Conservation (phyloP, 208 protist species). For the Leishmania guyanensis region DNA sequence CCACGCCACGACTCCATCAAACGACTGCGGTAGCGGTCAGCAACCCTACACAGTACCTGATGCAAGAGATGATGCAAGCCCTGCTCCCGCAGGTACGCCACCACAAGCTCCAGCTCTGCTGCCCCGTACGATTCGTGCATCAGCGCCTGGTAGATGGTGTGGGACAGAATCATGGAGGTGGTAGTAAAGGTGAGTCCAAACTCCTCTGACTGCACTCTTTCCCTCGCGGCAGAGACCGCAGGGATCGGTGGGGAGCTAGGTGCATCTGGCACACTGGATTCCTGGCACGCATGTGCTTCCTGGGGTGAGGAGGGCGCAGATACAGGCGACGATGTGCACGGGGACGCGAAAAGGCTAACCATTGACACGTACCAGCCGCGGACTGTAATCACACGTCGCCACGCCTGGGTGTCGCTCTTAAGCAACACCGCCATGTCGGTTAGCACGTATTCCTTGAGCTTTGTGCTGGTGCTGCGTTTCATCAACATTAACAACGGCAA, state of each 20-base stretch:
- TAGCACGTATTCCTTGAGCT: constrained; percentile 51
- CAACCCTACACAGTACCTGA: constrained; percentile 55
- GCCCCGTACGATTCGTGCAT: constrained; percentile 71
- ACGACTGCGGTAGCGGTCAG: constrained; percentile 50
- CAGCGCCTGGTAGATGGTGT: constrained; percentile 63
- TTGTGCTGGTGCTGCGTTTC: constrained; percentile 40
- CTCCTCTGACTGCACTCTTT: neutral
- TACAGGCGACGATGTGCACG: neutral
- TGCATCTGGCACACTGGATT: neutral
- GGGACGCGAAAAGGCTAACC: constrained; percentile 44
- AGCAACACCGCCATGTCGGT: constrained; percentile 61
- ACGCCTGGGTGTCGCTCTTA: constrained; percentile 56
- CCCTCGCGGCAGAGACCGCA: neutral
- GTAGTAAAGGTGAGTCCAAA: constrained; percentile 29
- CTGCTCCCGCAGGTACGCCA: constrained; percentile 55
- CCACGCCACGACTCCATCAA: constrained; percentile 19
- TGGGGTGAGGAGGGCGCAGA: neutral
- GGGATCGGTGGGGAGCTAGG: neutral
- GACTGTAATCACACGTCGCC: constrained; percentile 59
- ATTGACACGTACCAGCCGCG: constrained; percentile 74
- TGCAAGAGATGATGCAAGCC: constrained; percentile 46
- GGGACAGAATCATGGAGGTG: constrained; percentile 51
- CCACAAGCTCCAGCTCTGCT: constrained; percentile 59
- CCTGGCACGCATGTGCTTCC: neutral
- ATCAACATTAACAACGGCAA: constrained; percentile 64